Percentiles rank a stretch among this genome's conserved stretches.
phyloP scores from a whole-genome alignment of 176 grass and related monocot species.

The Cenchrus fungigraminus region DNA sequence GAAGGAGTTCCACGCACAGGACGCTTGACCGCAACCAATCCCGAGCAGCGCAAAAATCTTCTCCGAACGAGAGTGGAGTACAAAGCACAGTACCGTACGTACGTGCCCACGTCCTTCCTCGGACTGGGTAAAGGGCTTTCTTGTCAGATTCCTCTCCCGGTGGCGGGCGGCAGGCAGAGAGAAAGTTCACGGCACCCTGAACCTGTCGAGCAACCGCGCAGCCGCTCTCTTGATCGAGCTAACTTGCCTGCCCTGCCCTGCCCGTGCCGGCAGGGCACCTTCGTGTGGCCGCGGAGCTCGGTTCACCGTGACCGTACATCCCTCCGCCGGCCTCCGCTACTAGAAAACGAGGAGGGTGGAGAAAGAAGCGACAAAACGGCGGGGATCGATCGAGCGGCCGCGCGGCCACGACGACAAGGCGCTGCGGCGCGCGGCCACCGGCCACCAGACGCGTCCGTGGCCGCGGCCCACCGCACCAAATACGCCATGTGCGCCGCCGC shows the following conservation, averaged over 20 bases:
- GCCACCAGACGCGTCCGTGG: slow-evolving; percentile 3
- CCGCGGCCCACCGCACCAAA: slow-evolving; percentile 40
- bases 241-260: too few relatives aligned
- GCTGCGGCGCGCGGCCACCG: background rate
- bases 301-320: background rate
- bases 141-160: background rate
- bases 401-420: too few relatives aligned
- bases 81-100: background rate
- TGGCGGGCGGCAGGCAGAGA: background rate
- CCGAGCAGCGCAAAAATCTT: background rate
- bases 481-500: slow-evolving; percentile 33
- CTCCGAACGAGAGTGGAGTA: background rate
- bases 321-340: background rate
- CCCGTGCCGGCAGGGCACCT: background rate
- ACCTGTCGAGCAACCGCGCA: background rate
- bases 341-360: background rate
- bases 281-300: background rate
- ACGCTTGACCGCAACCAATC: background rate
- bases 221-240: background rate
- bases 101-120: background rate
- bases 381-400: too few relatives aligned
- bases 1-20: background rate
- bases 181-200: background rate
- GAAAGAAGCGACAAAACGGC: too few relatives aligned
- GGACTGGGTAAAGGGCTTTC: background rate